A percentile compares a stretch with the other conserved stretches of the same genome.
Evolutionary conservation across 306 rosid genomes (phyloP).

Genomic region (Fragaria vesca): DNA sequence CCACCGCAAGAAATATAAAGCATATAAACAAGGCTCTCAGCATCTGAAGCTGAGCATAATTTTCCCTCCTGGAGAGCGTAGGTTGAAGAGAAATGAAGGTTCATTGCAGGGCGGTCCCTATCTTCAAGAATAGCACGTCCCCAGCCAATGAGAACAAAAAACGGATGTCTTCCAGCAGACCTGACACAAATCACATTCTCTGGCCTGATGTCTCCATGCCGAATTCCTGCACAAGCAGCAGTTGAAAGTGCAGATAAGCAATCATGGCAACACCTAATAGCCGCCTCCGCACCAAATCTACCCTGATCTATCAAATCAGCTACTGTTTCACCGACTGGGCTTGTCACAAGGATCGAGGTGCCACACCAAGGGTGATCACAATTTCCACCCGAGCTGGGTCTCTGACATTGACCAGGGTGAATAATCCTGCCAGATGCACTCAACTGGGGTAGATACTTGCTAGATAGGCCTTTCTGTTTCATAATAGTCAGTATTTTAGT

Average conservation of each 20-base stretch:
- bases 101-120: conserved; percentile 92
- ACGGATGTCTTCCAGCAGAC: conserved; percentile 54
- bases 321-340: conserved; percentile 89
- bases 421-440: conserved; percentile 90
- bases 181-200: conserved; percentile 77
- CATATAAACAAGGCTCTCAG: conserved; percentile 95
- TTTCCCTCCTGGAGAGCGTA: conserved; percentile 94
- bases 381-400: conserved; percentile 83
- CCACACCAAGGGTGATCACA: conserved; percentile 99
- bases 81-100: conserved; percentile 93
- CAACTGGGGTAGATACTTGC: conserved; percentile 80
- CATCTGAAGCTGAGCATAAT: conserved; percentile 94
- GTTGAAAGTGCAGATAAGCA: conserved; percentile 88
- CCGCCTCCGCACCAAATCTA: conserved; percentile 71
- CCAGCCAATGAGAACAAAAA: conserved; percentile 87
- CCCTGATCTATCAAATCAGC: conserved; percentile 64
- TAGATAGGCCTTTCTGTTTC: conserved; percentile 84
- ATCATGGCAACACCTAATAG: conserved; percentile 89
- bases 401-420: conserved; percentile 89
- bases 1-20: conserved; percentile 86
- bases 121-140: conserved; percentile 97
- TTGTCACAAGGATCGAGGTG: conserved; percentile 86
- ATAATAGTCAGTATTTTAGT: conserved; percentile 80
- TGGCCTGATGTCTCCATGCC: conserved; percentile 93
- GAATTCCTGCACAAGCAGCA: conserved; percentile 74